Percentiles rank a stretch among this genome's conserved stretches.
Conservation (phyloP, 139 green algal genomes). For the Parachlorella kessleri region DNA sequence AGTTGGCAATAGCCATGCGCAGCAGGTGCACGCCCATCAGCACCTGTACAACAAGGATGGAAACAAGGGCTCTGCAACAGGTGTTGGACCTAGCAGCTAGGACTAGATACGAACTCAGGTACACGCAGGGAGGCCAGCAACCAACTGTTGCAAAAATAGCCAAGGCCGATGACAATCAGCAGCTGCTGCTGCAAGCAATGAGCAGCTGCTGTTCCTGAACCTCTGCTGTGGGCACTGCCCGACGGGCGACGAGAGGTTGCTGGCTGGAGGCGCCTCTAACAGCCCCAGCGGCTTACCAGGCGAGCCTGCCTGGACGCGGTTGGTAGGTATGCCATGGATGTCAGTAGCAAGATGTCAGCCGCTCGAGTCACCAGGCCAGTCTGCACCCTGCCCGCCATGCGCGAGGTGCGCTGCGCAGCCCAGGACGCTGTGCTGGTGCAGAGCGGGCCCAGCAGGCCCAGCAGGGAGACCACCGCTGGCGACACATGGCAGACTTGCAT, state of each 20-base stretch:
- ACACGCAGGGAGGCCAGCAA: no score
- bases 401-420: conserved; percentile 15
- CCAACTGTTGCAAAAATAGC: no score
- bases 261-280: no score
- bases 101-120: no score
- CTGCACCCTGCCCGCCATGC: conserved; percentile 18
- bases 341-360: conserved; percentile 41
- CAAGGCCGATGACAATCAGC: no score
- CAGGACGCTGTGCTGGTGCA: conserved; percentile 21
- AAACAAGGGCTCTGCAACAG: no score
- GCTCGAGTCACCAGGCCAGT: conserved; percentile 36
- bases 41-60: neutral
- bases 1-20: conserved; percentile 43
- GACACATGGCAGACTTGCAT: conserved; percentile 22
- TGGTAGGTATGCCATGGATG: conserved; percentile 43
- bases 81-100: no score
- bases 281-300: no score
- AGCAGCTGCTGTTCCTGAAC: no score
- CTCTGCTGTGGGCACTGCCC: no score
- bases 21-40: conserved; percentile 44
- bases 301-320: neutral
- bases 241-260: no score
- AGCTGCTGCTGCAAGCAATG: no score
- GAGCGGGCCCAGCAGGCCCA: conserved; percentile 29
- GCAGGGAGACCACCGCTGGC: conserved; percentile 21